Conservation (phyloP, 805 yeast species). For the Cyberlindnera misumaiensis region DNA sequence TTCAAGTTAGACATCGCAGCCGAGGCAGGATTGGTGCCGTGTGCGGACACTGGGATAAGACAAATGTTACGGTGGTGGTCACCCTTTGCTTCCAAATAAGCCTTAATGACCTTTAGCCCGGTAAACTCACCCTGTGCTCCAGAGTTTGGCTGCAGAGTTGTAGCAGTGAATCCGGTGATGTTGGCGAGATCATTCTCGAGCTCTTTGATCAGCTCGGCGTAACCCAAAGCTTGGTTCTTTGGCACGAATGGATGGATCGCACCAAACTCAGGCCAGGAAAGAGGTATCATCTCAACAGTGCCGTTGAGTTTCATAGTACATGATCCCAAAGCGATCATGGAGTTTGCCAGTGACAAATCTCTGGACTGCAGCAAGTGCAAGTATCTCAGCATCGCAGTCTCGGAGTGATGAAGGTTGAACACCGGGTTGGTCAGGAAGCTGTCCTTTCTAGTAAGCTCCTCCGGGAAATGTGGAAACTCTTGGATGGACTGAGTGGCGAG, state of each 20-base stretch:
- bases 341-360: constrained; percentile 88
- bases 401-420: constrained; percentile 84
- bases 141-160: constrained; percentile 92
- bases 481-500: constrained; percentile 18
- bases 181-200: constrained; percentile 80
- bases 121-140: constrained; percentile 99
- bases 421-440: constrained; percentile 63
- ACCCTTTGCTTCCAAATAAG: constrained; percentile 66
- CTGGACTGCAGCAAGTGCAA: constrained; percentile 76
- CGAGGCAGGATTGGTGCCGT: constrained; percentile 98
- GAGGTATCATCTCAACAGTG: constrained; percentile 90
- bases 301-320: constrained; percentile 98
- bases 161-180: constrained; percentile 88
- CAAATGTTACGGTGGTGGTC: constrained; percentile 76
- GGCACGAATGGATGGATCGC: constrained; percentile 93
- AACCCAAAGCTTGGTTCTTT: constrained; percentile 80
- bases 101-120: constrained; percentile 80
- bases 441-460: constrained; percentile 47
- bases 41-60: constrained; percentile 94
- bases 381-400: constrained; percentile 91
- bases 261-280: constrained; percentile 91
- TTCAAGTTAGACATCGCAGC: constrained; percentile 96
- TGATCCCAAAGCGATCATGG: constrained; percentile 96
- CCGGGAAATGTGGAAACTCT: constrained; percentile 45
- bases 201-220: constrained; percentile 64